Evolutionary conservation across 179 eudicot species (phyloP), one percentile per base, ranked within the genome.

Genomic region (Beta corolliflora): DNA sequence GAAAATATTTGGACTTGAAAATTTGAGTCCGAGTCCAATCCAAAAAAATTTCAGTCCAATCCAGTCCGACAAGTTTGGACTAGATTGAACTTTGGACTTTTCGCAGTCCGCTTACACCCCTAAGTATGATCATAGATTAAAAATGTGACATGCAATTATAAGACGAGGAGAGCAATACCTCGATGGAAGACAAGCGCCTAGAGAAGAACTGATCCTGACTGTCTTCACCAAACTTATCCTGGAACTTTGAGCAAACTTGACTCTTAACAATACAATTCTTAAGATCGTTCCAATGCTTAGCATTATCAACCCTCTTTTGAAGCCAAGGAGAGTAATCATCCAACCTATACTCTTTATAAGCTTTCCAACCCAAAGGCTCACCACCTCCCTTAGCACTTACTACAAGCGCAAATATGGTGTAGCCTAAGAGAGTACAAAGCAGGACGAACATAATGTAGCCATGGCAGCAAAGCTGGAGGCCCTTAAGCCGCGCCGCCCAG

Each of bases 271-370:
- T 9, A 14, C 81, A 79, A 2, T 11, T n/a, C 69, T 79, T 79
- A 7, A 79, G 67, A 15, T 59, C 7, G 0, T 5, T 78, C 84
- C 84, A 82, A 31, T 77, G 80, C 41, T 71, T 44, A 7, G 64
- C 12, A 9, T 29, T 31, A 46, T 63, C 61, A 2, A 82, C 72
- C 77, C 80, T 60, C 1, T 82, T 71, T 8, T 59, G 61, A 36
- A 82, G 29, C 84, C 84, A 82, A 56, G 59, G 18, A 9, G 83
- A 81, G 79, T 81, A 81, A 31, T 76, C 79, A 1, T 77, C 76
- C 4, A 81, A 75, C 14, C 54, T 21, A 54, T 81, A 81, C 50
- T 81, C 83, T 74, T 81, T 77, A 29, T 75, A 75, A 11, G 29
- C 75, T 45, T n/a, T 68, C 2, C 79, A 66, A 12, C 60, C 25